Conservation (phyloP, 495 filamentous ascomycete genomes). For the Aspergillus affinis region DNA sequence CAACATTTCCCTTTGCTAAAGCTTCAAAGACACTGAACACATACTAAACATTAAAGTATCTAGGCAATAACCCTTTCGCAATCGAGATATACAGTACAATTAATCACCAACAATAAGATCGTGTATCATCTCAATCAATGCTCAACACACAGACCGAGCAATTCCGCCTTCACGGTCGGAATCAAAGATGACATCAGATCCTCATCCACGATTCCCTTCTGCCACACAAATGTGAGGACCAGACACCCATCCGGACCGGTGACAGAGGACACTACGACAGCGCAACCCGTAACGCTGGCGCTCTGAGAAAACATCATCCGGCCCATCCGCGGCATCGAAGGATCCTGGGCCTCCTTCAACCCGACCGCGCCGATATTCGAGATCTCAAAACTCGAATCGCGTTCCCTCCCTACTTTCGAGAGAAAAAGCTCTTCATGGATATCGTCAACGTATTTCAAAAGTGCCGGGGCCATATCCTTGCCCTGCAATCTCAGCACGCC, state of each 20-base stretch:
- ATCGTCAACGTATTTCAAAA: conserved; percentile 40
- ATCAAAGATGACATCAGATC: conserved; percentile 25
- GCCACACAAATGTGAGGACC: conserved; percentile 39
- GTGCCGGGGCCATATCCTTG: conserved; percentile 30
- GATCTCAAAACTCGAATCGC: conserved; percentile 39
- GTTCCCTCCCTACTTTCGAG: conserved; percentile 32
- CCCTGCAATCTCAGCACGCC: conserved; percentile 31
- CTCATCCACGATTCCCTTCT: conserved; percentile 36
- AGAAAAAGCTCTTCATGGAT: conserved; percentile 32
- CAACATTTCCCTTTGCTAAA: no score
- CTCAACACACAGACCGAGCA: conserved; percentile 15
- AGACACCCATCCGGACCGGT: conserved; percentile 42
- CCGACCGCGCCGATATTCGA: conserved; percentile 45
- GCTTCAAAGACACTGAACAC: no score
- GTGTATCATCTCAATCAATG: not conserved
- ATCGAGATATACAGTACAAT: not conserved
- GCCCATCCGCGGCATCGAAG: conserved; percentile 27
- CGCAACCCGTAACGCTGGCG: conserved; percentile 39
- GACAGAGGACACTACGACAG: conserved; percentile 36
- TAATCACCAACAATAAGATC: not conserved
- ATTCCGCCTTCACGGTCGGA: conserved; percentile 20
- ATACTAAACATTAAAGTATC: no score
- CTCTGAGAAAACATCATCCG: conserved; percentile 48
- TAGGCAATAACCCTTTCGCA: no score
- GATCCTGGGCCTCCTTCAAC: conserved; percentile 20